Evolutionary conservation across 1,139 yeast species (phyloP), one percentile per base, ranked within the genome.

Genomic region (Suhomyces chickasaworum): DNA sequence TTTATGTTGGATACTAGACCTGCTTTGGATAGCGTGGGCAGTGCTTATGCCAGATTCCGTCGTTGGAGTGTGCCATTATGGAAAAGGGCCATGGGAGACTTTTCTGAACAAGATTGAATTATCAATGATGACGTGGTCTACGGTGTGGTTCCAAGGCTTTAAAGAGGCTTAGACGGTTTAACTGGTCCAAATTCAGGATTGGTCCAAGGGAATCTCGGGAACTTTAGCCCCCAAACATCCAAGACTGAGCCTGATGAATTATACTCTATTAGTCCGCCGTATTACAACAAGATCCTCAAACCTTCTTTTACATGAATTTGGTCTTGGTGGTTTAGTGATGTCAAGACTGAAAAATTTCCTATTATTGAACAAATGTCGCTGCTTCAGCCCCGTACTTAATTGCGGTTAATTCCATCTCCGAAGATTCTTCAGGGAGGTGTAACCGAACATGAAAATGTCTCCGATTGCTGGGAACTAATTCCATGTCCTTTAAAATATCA

Each of bases 1-100:
- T 95, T 93, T 64, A 83, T 83, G 66, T 77, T 95, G 56, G 99
- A 93, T 65, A 96, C 96, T 18, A 80, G 99, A 54, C 99, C 99
- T 0, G 99, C 97, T 1, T 72, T 91, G 54, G 99, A 95, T 64
- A 75, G 75, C 49, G 61, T 82, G 1, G 68, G 71, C 0, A 84
- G 77, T 56, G 89, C 84, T 3, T 60, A 66, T 42, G 98, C 89
- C 64, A 75, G 98, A 52, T 70, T 84, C 49, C 63, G 65, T 35
- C 80, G 75, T 56, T 79, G 81, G 71, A 64, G 78, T 23, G 67
- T 67, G 21, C 80, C 80, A 4, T 61, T 72, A 29, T 67, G 73
- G 69, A 61, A 62, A 45, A 65, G 71, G 57, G 81, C 81, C 34
- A 61, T 77, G 79, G 79, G 79, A 3, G 71, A 70, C 27, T 59